A percentile compares a stretch with the other conserved stretches of the same genome.
Conservation (phyloP, 305 asterid species). For the Salvia sclarea region DNA sequence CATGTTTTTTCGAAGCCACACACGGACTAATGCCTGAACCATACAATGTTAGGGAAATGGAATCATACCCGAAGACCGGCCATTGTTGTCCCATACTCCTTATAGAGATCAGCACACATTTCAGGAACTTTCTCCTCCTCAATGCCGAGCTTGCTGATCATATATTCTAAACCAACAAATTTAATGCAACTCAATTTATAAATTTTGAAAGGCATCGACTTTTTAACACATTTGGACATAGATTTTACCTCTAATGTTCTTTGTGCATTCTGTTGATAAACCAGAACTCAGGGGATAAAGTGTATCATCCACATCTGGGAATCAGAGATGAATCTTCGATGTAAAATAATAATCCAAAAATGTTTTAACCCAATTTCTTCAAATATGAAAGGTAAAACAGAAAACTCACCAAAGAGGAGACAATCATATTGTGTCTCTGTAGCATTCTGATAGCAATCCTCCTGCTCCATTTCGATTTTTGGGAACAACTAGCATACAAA, state of each 20-base stretch:
- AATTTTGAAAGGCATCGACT: not conserved
- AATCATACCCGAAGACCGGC: constrained; percentile 80
- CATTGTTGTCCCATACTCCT: constrained; percentile 94
- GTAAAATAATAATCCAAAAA: constrained; percentile 1
- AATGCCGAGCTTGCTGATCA: constrained; percentile 67
- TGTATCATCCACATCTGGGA: constrained; percentile 92
- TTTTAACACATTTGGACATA: not conserved
- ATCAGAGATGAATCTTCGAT: constrained; percentile 2
- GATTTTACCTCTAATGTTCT: constrained; percentile 66
- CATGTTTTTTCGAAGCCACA: not conserved
- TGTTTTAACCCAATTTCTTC: not conserved
- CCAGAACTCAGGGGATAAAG: constrained; percentile 88
- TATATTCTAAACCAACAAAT: constrained; percentile 56
- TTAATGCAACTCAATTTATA: not conserved
- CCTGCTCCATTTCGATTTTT: constrained; percentile 58
- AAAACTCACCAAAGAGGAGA: constrained; percentile 76
- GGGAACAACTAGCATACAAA: constrained; percentile 10
- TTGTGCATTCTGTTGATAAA: constrained; percentile 66
- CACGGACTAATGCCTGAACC: not conserved
- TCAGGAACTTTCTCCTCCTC: constrained; percentile 63
- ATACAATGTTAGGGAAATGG: not conserved
- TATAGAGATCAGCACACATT: constrained; percentile 69
- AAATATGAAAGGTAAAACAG: not conserved
- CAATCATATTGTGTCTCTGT: constrained; percentile 62
- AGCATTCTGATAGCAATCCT: constrained; percentile 40